Conservation (phyloP, 371 early-diverging fungal species). For the Circinella umbellata region DNA sequence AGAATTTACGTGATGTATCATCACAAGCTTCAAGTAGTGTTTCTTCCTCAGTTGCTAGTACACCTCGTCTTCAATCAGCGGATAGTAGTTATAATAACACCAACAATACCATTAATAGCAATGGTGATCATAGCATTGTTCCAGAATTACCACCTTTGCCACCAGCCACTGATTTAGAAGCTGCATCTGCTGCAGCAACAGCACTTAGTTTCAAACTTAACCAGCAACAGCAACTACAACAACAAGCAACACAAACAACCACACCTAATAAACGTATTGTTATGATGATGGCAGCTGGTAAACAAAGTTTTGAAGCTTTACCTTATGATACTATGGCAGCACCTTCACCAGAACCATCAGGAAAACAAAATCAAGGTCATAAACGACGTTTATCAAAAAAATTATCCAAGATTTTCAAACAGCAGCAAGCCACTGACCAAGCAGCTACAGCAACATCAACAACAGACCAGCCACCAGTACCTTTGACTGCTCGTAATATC, state of each 20-base stretch:
- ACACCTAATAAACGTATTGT: neutral
- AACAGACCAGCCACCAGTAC: neutral
- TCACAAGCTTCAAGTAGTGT: slow-evolving; percentile 10
- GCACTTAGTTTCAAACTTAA: neutral
- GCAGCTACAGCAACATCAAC: neutral
- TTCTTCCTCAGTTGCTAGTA: slow-evolving; percentile 14
- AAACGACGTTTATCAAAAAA: slow-evolving; percentile 20
- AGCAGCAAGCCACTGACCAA: slow-evolving; percentile 5
- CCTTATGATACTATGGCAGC: slow-evolving; percentile 34
- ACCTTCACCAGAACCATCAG: neutral
- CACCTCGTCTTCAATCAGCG: slow-evolving; percentile 10
- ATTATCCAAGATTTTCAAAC: slow-evolving; percentile 18
- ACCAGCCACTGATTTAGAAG: slow-evolving; percentile 9
- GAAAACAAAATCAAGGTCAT: neutral
- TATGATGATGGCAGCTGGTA: slow-evolving; percentile 6
- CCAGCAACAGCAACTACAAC: slow-evolving; percentile 1
- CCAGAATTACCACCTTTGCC: slow-evolving; percentile 21
- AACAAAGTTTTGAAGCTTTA: slow-evolving; percentile 38
- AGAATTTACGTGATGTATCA: slow-evolving; percentile 16
- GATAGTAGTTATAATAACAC: neutral
- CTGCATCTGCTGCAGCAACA: slow-evolving; percentile 2
- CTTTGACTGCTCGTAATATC: neutral
- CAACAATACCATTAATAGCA: too few species aligned
- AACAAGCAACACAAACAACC: neutral
- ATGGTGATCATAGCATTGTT: neutral